Evolutionary conservation across 2,329 filamentous ascomycete genomes (phyloP), one percentile per base, ranked within the genome.

Genomic region (Tolypocladium tropicale): DNA sequence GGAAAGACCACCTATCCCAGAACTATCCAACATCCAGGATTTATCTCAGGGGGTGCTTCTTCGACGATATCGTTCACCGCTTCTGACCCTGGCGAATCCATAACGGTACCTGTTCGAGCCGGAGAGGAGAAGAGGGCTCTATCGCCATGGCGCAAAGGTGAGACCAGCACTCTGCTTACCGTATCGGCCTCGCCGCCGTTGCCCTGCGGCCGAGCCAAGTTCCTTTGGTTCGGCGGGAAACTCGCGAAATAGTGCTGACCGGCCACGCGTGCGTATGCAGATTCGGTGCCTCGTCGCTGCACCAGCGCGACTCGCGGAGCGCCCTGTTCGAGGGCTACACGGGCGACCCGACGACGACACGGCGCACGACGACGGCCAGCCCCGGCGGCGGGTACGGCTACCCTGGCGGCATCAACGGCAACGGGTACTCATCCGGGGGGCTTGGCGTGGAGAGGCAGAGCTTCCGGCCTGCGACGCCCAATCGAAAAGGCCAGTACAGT

Each of bases 401-500:
- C 41, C 36, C 46, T 6, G 25, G 57, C 52, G 41, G 53, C 43
- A 21, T 34, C 14, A 43, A 36, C 51, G 78, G 80, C 49, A 85
- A 85, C 67, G 78, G 78, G 55, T 81, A 82, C 61, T 36, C 55
- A 10, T 18, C 32, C 34, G 25, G 70, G 28, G 43, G 36, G 32
- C 50, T 55, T 63, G 60, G 53, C 5, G 23, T 41, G 58, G 64
- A 66, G 55, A 56, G 59, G 14, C 65, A 65, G 36, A 74, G 74
- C n/a, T 89, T 76, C 69, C 76, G 87, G 54, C 72, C 82, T 34
- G 88, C 86, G 62, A 90, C 88, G 58, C 88, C 88, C 58, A 90
- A 91, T 69, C 78, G 61, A 62, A 90, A 87, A 68, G 93, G 93
- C 16, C 92, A 96, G 70, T 97, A 97, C 71, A 93, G 88, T 68